Evolutionary conservation across 257 asterid species (phyloP), one percentile per base, ranked within the genome.

Genomic region (Henckelia pumila): DNA sequence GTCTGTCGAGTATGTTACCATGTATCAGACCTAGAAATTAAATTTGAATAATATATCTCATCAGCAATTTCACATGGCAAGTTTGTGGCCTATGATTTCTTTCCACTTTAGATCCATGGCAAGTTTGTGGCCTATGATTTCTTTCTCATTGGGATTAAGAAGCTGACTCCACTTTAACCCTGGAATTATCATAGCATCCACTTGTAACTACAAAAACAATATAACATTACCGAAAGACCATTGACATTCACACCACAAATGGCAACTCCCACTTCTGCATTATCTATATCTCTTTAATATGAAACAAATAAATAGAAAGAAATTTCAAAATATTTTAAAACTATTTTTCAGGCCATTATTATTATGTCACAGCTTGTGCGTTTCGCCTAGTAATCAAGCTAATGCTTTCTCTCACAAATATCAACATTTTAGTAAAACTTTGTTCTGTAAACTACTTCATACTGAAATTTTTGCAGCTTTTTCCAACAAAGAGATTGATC

Each of bases 151-250:
- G 64, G 95, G 89, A 82, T 93, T 95, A 50, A 88, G 78, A 73
- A 93, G 97, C 86, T 83, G 85, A 75, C 87, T 67, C 99, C 99
- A 93, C 77, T 76, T 88, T 56, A 91, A 71, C 24, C 89, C 96
- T 44, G 91, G 85, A 63, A 90, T 77, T 77, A 83, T 73, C 66
- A 90, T 77, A 68, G 86, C 94, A 35, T 81, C 92, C 3, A 80
- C 92, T 78, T 85, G 82, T 69, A 93, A 75, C 99, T 93, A 92
- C 79, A 72, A 71, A 25, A 37, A 58, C 71, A 60, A 17, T 26
- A 72, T 30, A 49, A 26, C 21, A 23, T 22, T 22, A 1, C 37
- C 52, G n/a, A 56, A 49, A 52, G 50, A 61, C 13, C 17, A 68
- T 13, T 28, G 35, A 58, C 16, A n/a, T 44, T 57, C 2, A 7